Evolutionary conservation across 202 grass and related monocot genomes (phyloP), one percentile per base, ranked within the genome.

Genomic region (Panicum hallii): DNA sequence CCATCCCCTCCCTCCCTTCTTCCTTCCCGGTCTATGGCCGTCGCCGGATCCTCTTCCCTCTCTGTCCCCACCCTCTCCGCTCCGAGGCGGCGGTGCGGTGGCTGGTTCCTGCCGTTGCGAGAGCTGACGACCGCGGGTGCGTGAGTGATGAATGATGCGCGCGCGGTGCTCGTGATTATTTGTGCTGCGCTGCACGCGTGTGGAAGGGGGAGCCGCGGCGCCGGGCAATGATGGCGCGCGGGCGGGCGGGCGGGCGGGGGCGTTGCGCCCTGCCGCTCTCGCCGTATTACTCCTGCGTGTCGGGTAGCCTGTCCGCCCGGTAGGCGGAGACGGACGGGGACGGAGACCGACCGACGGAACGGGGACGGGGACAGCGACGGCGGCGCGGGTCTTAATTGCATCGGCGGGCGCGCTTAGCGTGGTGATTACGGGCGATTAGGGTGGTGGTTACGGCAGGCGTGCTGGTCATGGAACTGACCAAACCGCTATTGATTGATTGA

Each of bases 1-100:
- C 91, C 85, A 92, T 89, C 47, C 91, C 85, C 90, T 89, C 47
- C 46, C 34, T n/a, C 46, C 47, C 22, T 6, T 5, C 26, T 16
- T 2, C 64, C 16, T 8, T 40, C 6, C 53, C 17, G 6, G 19
- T 20, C 53, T 55, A 55, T n/a, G 53, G 53, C 52, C 9, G 8
- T 8, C n/a, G 56, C 56, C 56, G 56, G 15, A 14, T 14, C 53
- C 19, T 6, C 6, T 2, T 48, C 1, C 53, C 19, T 8, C 19
- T 2, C 17, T 2, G 50, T 6, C 50, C 56, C 36, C 36, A 38
- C 36, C 36, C 32, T 32, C 55, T 14, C 55, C 23, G 55, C n/a
- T 60, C 11, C 17, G 63, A 38, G 6, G 63, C 34, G 4, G 34
- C 13, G 0, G 40, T 44, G 65, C 17, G 9, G 40, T 43, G 34